phyloP scores from a whole-genome alignment of 2,329 filamentous ascomycete genomes.

The Colletotrichum shisoi region DNA sequence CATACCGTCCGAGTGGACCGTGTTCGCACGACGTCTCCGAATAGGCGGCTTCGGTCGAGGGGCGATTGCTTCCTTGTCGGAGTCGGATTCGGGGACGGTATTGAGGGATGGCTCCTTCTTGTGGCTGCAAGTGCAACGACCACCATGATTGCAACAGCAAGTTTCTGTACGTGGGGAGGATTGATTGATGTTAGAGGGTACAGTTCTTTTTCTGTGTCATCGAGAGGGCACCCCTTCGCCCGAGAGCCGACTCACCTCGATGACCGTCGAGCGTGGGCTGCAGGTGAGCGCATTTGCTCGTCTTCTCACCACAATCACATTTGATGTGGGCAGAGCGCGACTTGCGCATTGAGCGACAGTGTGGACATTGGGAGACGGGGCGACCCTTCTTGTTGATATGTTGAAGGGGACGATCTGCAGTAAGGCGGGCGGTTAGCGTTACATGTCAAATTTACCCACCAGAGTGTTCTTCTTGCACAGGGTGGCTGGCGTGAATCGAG shows the following conservation, averaged over 20 bases:
- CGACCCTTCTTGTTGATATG: conserved; percentile 98
- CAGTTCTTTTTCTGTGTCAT: conserved; percentile 41
- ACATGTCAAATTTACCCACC: conserved; percentile 22
- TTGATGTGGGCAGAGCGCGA: conserved; percentile 92
- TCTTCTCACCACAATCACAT: conserved; percentile 96
- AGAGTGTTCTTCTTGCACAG: not conserved
- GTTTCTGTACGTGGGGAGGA: conserved; percentile 57
- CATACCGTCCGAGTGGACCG: conserved; percentile 67
- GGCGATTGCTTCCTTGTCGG: conserved; percentile 56
- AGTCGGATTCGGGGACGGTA: conserved; percentile 70
- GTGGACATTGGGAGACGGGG: conserved; percentile 95
- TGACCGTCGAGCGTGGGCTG: conserved; percentile 66
- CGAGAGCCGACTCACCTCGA: conserved; percentile 59
- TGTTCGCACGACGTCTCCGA: conserved; percentile 67
- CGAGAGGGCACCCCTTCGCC: conserved; percentile 38
- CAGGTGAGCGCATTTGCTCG: conserved; percentile 72
- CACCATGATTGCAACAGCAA: conserved; percentile 75
- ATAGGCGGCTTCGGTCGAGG: conserved; percentile 53
- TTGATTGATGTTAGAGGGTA: conserved; percentile 34
- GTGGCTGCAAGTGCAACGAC: conserved; percentile 69
- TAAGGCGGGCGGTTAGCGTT: conserved; percentile 42
- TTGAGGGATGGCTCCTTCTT: conserved; percentile 69
- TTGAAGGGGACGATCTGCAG: conserved; percentile 82
- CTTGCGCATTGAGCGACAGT: conserved; percentile 96
- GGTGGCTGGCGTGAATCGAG: not conserved